phyloP scores from a whole-genome alignment of 106 monocot species.

The Allium cepa region DNA sequence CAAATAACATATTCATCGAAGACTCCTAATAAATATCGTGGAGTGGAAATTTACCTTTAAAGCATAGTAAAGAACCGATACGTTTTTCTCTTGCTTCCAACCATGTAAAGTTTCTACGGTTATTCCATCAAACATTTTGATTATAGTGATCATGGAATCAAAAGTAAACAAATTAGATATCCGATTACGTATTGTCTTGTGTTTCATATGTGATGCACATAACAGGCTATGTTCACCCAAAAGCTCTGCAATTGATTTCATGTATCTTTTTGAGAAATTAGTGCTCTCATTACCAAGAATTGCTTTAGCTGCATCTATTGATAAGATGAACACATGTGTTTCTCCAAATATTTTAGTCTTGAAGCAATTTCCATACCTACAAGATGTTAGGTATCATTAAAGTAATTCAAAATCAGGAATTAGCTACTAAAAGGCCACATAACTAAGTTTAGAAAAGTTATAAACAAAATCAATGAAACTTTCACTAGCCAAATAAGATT shows the following conservation, averaged over 20 bases:
- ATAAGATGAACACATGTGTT: conserved; percentile 61
- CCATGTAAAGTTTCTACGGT: conserved; percentile 17
- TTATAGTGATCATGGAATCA: conserved; percentile 23
- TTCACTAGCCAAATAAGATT: too few relatives aligned
- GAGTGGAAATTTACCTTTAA: conserved; percentile 26
- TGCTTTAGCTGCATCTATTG: conserved; percentile 22
- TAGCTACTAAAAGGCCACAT: too few relatives aligned
- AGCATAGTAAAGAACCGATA: conserved; percentile 51
- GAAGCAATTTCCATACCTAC: conserved; percentile 66
- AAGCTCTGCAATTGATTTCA: conserved; percentile 51
- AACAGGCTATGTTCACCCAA: conserved; percentile 66
- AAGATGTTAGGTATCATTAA: neutral
- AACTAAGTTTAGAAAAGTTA: too few relatives aligned
- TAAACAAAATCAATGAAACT: too few relatives aligned
- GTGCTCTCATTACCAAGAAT: conserved; percentile 32
- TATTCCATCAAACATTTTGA: conserved; percentile 44
- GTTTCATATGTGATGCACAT: conserved; percentile 50
- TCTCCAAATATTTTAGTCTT: conserved; percentile 55
- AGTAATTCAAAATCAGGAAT: too few relatives aligned
- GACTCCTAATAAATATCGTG: too few relatives aligned
- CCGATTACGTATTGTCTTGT: conserved; percentile 28
- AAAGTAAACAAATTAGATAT: conserved; percentile 41
- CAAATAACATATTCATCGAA: neutral
- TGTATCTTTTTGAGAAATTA: conserved; percentile 52
- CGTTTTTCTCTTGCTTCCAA: conserved; percentile 31